Evolutionary conservation across 2,329 filamentous ascomycete species (phyloP), one percentile per base, ranked within the genome.

Genomic region (Zymoseptoria brevis): DNA sequence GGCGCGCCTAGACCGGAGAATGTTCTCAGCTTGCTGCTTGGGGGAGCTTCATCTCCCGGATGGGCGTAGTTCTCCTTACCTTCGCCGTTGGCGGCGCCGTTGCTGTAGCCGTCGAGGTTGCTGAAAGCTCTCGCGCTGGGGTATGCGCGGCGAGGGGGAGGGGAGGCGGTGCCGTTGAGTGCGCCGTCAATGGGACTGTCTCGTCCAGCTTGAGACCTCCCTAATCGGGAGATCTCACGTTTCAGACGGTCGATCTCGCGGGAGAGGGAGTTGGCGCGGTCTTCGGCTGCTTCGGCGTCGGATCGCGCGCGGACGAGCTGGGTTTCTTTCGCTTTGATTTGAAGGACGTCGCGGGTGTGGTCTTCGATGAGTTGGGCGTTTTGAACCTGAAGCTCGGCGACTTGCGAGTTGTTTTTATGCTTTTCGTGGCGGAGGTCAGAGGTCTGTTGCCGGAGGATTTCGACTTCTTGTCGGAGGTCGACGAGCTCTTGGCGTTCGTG

Each of bases 241-340:
- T 97, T 97, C 61, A 99, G 80, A 56, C 94, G 84, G 66, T 99
- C 94, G 53, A 96, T 87, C 75, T 99, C 94, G 57, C 92, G 85
- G 62, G 88, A 82, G 56, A 96, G 82, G 59, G 89, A 87, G 62
- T 94, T 89, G 56, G 94, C 91, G 60, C 86, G 87, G 68, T 91
- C 87, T 72, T 96, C 91, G 0, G 92, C 89, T 0, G 89, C 86
- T 73, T 97, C 93, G 30, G 88, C 89, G 69, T 99, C 94, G 65
- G 89, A 91, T 57, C 92, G 83, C 9, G 94, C 92, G 51, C 94
- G 87, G 8, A 97, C 93, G 4, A 99, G 82, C 69, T 99, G 94
- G 2, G 94, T 97, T 74, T 99, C 94, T 75, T 99, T 99, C 13
- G 94, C 94, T 74, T 97, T 97, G 77, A 99, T 95, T 67, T 91